These are phyloP conservation scores for Penicillium sumatraense DNA, from an alignment of 2,329 filamentous ascomycete species.

Conservation along the genomic window DNA sequence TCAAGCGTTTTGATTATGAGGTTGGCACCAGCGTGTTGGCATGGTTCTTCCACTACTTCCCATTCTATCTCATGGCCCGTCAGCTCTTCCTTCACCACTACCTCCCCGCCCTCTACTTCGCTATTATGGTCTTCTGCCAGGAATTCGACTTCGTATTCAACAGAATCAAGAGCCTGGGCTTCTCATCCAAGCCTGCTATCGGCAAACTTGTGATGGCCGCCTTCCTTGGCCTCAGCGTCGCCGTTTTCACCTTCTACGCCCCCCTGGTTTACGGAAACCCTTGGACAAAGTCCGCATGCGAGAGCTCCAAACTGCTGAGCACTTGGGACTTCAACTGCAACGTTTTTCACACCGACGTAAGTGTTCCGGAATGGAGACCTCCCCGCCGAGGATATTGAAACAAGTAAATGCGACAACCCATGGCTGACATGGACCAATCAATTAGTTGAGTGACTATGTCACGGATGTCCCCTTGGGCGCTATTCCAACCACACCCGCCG, in stretches of 20 bases:
- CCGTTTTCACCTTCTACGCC: conserved; percentile 81
- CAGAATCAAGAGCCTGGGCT: conserved; percentile 69
- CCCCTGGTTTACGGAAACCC: conserved; percentile 90
- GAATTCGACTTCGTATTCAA: conserved; percentile 83
- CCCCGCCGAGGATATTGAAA: conserved; percentile 33
- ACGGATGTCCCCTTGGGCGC: conserved; percentile 27
- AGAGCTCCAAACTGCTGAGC: conserved; percentile 80
- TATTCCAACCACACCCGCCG: conserved; percentile 29
- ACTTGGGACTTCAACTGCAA: conserved; percentile 99
- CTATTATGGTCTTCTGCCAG: conserved; percentile 85
- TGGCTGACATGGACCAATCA: conserved; percentile 30
- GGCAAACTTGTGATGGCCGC: conserved; percentile 74
- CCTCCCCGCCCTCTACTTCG: conserved; percentile 95
- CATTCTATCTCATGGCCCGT: conserved; percentile 96
- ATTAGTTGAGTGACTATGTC: conserved; percentile 46
- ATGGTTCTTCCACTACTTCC: conserved; percentile 98
- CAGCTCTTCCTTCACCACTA: conserved; percentile 99
- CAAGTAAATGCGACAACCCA: conserved; percentile 14
- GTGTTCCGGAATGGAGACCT: conserved; percentile 51
- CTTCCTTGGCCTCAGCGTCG: conserved; percentile 75
- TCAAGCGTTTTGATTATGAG: conserved; percentile 98
- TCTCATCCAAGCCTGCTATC: conserved; percentile 72
- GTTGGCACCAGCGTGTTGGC: conserved; percentile 86
- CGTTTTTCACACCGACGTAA: conserved; percentile 84
- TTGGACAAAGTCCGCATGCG: conserved; percentile 90